phyloP scores from a whole-genome alignment of 805 yeast genomes.

The Candida khao-thaluensis region DNA sequence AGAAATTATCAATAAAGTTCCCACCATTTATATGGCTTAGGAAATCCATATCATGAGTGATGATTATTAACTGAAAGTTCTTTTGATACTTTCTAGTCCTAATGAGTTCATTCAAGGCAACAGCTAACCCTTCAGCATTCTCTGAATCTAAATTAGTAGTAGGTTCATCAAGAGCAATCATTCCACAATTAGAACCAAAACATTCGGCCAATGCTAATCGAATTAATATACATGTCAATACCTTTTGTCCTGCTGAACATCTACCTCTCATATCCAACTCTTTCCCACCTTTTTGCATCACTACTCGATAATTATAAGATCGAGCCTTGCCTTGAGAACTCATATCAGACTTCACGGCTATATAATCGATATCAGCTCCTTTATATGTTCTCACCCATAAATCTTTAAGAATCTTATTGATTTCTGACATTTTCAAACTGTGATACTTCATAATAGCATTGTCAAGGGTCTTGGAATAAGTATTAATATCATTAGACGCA shows the following conservation, averaged over 20 bases:
- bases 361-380: constrained; percentile 93
- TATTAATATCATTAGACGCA: constrained; percentile 76
- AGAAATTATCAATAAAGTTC: constrained; percentile 83
- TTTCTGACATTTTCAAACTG: constrained; percentile 86
- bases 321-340: constrained; percentile 50
- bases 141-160: constrained; percentile 92
- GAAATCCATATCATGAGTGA: constrained; percentile 95
- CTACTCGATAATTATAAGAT: constrained; percentile 88
- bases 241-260: constrained; percentile 98
- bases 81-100: constrained; percentile 70
- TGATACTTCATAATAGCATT: constrained; percentile 93
- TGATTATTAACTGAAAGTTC: constrained; percentile 91
- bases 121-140: constrained; percentile 84
- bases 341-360: constrained; percentile 80
- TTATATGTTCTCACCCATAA: constrained; percentile 92
- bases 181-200: constrained; percentile 92
- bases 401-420: constrained; percentile 83
- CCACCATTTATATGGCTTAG: constrained; percentile 81
- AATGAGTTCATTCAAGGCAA: constrained; percentile 72
- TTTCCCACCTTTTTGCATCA: constrained; percentile 87
- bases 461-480: constrained; percentile 83
- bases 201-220: constrained; percentile 92
- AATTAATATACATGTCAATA: constrained; percentile 86
- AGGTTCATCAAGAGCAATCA: constrained; percentile 96
- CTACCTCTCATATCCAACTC: constrained; percentile 98